phyloP scores from a whole-genome alignment of 495 filamentous ascomycete genomes.

The Penicillium turbatum region DNA sequence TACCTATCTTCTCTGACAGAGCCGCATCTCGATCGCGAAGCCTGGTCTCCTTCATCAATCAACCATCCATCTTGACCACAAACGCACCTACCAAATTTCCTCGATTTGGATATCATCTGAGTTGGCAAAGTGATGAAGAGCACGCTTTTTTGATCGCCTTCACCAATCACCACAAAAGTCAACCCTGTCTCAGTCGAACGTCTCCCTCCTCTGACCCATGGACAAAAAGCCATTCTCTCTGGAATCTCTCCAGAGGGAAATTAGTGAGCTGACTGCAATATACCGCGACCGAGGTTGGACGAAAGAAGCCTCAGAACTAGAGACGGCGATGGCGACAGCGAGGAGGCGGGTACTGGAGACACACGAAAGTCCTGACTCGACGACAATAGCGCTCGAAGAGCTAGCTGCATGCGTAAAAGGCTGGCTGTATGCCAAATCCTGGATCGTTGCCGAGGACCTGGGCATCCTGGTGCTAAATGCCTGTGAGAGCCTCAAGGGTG shows the following conservation, averaged over 20 bases:
- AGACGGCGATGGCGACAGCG: neutral
- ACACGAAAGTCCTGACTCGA: neutral
- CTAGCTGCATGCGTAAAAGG: slow-evolving; percentile 2
- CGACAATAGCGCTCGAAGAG: slow-evolving; percentile 1
- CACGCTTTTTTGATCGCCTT: neutral
- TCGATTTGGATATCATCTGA: no score
- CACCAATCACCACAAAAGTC: no score
- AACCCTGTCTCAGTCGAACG: no score
- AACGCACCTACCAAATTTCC: neutral
- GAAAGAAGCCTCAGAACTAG: neutral
- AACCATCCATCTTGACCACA: neutral
- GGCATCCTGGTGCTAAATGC: slow-evolving; percentile 18
- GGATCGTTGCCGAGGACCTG: slow-evolving; percentile 17
- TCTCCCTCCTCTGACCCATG: slow-evolving; percentile 5
- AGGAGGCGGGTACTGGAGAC: neutral
- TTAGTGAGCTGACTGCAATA: slow-evolving; percentile 1
- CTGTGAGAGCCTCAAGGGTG: slow-evolving; percentile 18
- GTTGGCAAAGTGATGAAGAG: neutral
- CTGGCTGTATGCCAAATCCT: slow-evolving; percentile 4
- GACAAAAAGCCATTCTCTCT: slow-evolving; percentile 4
- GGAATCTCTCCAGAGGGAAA: slow-evolving; percentile 3
- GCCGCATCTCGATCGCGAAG: neutral
- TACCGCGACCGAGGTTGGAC: slow-evolving; percentile 5
- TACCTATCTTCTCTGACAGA: neutral
- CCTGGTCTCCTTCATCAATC: no score